Evolutionary conservation across 2,329 filamentous ascomycete genomes (phyloP), one percentile per base, ranked within the genome.

Genomic region (Penicillium psychrosexuale): DNA sequence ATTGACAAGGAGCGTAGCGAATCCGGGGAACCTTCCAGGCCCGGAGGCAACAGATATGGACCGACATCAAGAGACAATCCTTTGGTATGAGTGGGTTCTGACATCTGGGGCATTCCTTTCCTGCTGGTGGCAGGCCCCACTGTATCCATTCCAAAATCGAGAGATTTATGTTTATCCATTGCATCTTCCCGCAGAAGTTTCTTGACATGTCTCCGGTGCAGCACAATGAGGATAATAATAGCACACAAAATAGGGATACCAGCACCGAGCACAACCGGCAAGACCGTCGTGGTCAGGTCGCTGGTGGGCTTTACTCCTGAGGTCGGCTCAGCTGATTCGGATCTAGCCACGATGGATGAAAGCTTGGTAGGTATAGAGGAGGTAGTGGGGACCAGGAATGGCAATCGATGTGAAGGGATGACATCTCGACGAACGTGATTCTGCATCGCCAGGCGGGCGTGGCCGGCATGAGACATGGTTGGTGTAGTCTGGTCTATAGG

Each of bases 31-130:
- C 84, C 81, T 39, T 94, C 85, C 19, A 93, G 69, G 51, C 84
- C 86, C 1, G 90, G 89, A 5, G 94, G 92, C n/a, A 97, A 81
- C n/a, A 99, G 82, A 71, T 97, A 99, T 2, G 94, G 94, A 65
- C 87, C 94, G 33, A 84, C 84, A 59, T 85, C 82, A 65, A 86
- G 72, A 15, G 84, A 86, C 59, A 86, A 63, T 13, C 82, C 82
- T 39, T 80, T 78, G 47, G 65, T 69, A 57, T 75, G 75, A 31
- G 67, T 66, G 22, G 66, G 68, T 12, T 70, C 57, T 28, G 70
- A 64, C 67, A 79, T 80, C 57, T 80, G 60, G 28, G 53, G 64
- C 69, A 61, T 71, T 69, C 45, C 80, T 75, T 27, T 66, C 36
- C 59, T 80, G 74, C 67, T 69, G 24, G 69, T 68, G 78, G 43